Evolutionary conservation across 2,329 filamentous ascomycete genomes (phyloP), one percentile per base, ranked within the genome.

Genomic region (Diaporthe vexans): DNA sequence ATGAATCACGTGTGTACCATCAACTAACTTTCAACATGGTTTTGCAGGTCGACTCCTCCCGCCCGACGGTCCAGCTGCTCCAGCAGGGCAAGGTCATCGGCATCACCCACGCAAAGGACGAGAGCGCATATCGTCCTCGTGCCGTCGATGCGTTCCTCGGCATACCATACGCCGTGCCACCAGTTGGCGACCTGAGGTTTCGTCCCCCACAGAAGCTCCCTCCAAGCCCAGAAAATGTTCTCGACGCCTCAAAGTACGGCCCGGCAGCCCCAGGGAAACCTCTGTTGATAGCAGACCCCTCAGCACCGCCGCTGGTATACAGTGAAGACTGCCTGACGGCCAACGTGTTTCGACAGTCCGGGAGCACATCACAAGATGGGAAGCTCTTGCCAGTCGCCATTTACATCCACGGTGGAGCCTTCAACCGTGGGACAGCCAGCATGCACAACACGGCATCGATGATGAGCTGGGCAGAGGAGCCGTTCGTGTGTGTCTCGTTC

Each of bases 381-480:
- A 71, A 73, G 17, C 54, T 75, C 29, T 33, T 85, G 7, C 83
- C 83, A 0, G 83, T 84, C 4, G 75, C 81, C 26, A 76, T 88
- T 4, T 86, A 86, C 74, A 78, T 88, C 33, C 86, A 88, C 75
- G 86, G 86, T 21, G 86, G 86, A 9, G 83, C 84, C 15, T 88
- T 87, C 79, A 80, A 87, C 81, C 82, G 84, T 77, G 77, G 83
- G 71, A 76, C 79, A 77, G 80, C 83, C 73, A 76, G 83, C 71
- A 81, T 81, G 83, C 85, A 89, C 76, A 84, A 89, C 73, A 86
- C 87, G 1, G 84, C 85, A 0, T 85, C 86, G 0, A 86, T 90
- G 84, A 83, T 90, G 19, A 85, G 84, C n/a, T 89, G 85, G 81
- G 77, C 80, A 0, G 80, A 78, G 15, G 78, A 83, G 71, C 85